Evolutionary conservation across 148 eudicot species (phyloP), one percentile per base, ranked within the genome.

Genomic region (Simmondsia chinensis): DNA sequence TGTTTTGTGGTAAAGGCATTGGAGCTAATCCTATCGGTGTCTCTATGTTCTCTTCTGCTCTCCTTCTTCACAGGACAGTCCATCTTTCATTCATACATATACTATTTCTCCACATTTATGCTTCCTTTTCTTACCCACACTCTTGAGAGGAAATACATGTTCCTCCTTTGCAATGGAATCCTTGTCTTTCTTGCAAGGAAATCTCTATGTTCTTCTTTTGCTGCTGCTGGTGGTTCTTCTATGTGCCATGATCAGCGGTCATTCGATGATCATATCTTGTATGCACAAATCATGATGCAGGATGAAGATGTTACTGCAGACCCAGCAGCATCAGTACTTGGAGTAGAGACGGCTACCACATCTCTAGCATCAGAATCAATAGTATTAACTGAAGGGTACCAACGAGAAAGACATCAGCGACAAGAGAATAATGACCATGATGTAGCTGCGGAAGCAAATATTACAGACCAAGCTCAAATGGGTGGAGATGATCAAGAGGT

Each of bases 131-230:
- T 61, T 7, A 39, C 41, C 18, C 66, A 22, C 16, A 40, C 48
- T 6, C 30, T 59, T 16, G 52, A 64, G 45, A 59, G 61, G 51
- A 70, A 54, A 25, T 60, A 47, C 61, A 51, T 65, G 59, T 70
- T 70, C 53, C 64, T 70, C 31, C 57, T 70, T 48, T 70, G 75
- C 58, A 70, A 70, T 13, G 63, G 56, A 1, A 65, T 70, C 31
- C 56, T 70, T 7, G 50, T 50, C 20, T 17, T 70, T 23, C 57
- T 70, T 1, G 64, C 27, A 10, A 42, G 46, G 13, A 39, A 16
- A 44, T 33, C 69, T 15, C n/a, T n/a, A n/a, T 36, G 51, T 16
- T 53, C 33, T 3, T 9, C 29, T 2, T 3, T 6, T 26, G 7
- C 28, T 22, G 38, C 54, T 48, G 9, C 23, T n/a, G 7, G 22